These are phyloP conservation scores for Salix koriyanagi DNA, from an alignment of 345 rosid species.

Conservation along the genomic window DNA sequence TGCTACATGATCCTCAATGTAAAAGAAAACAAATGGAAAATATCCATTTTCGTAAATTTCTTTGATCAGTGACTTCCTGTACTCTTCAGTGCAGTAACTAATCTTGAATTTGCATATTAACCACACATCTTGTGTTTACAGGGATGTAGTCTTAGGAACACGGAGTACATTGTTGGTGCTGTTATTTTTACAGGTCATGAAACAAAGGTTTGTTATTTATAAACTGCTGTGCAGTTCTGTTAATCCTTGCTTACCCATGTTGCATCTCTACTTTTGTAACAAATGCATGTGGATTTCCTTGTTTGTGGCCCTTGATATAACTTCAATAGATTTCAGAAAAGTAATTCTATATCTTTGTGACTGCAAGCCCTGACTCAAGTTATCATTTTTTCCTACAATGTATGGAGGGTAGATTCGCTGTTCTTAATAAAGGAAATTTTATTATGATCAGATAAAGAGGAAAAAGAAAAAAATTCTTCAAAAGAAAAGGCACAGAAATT, in stretches of 20 bases:
- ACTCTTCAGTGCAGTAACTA: constrained; percentile 14
- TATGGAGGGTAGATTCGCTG: not conserved
- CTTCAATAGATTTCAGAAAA: not conserved
- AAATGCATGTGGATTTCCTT: not conserved
- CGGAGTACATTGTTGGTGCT: constrained; percentile 79
- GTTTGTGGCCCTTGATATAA: not conserved
- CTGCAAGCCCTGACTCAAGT: not conserved
- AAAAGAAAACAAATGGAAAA: not conserved
- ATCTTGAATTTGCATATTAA: not conserved
- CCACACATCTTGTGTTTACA: constrained; percentile 25
- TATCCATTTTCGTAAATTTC: not conserved
- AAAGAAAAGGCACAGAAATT: not conserved
- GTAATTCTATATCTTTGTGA: not conserved
- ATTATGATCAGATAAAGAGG: not conserved
- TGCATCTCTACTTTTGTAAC: not conserved
- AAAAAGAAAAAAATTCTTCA: not conserved
- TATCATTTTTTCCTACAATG: not conserved
- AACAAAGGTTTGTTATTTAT: constrained; percentile 71
- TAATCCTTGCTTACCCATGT: not conserved
- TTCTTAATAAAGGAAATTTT: not conserved
- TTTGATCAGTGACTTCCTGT: not conserved
- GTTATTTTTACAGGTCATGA: constrained; percentile 95
- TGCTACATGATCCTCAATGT: not conserved
- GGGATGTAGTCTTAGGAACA: constrained; percentile 99
- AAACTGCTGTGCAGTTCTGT: not conserved